Evolutionary conservation across 345 rosid genomes (phyloP), one percentile per base, ranked within the genome.

Genomic region (Orychophragmus violaceus): DNA sequence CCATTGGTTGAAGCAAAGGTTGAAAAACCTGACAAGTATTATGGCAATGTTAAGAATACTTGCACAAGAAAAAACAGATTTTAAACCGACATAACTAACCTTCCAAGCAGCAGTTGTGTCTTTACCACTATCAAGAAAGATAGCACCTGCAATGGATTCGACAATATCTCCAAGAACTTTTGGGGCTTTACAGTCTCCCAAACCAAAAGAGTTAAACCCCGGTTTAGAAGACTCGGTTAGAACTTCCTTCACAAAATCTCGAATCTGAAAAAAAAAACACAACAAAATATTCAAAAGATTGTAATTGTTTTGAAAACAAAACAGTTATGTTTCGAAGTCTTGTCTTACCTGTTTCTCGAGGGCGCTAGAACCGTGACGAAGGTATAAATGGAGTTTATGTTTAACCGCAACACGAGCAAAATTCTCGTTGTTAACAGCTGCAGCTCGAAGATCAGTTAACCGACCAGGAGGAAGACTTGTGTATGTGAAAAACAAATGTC

Each of bases 131-230:
- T 94, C 99, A 51, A 90, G 95, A 81, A 94, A 94, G 50, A 94
- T 88, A 50, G 97, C 96, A 71, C 99, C 99, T 16, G 99, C 99
- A 32, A 90, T 88, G 6, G 99, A 94, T 76, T 94, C 97, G 14
- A 94, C 81, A 58, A 94, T 94, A 75, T 94, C 97, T 17, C 99
- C 99, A 27, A 94, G 96, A 77, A 94, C 99, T 74, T 94, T 94
- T 6, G 99, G 99, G 19, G 99, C 99, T 84, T 90, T 94, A 79
- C 99, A 90, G 68, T 94, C 99, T 74, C 97, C 97, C 68, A 94
- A 70, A 55, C 99, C 96, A 59, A 94, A 94, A n/a, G 97, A 94
- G 76, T 94, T 94, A 74, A 85, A 88, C 49, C 92, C 95, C 11
- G 97, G 97, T 82, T 88, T 90, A 30, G 74, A 81, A 23, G 87